Evolutionary conservation across 768 basidiomycete species (phyloP).

Genomic region (Trametes cingulata): DNA sequence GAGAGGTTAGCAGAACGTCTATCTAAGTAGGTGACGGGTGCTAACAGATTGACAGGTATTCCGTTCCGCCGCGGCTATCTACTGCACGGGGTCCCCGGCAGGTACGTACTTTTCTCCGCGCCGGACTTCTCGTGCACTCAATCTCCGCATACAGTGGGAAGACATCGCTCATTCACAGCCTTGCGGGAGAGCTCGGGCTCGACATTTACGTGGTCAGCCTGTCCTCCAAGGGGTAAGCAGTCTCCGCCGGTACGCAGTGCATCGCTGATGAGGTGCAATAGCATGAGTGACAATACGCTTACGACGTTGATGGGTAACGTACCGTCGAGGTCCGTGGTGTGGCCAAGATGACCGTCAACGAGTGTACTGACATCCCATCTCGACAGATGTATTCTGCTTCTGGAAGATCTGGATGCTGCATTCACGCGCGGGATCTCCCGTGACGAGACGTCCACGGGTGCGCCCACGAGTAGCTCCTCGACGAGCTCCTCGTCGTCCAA

Average conservation of each 20-base stretch:
- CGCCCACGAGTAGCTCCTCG: constrained; percentile 53
- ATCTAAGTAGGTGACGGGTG: not conserved
- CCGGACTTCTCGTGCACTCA: constrained; percentile 3
- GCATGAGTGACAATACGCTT: constrained; percentile 90
- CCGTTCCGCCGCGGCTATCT: constrained; percentile 88
- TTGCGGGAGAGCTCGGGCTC: constrained; percentile 81
- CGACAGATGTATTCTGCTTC: constrained; percentile 81
- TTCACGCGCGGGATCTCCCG: constrained; percentile 87
- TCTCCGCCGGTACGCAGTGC: constrained; percentile 1
- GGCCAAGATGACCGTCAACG: constrained; percentile 8
- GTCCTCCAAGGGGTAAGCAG: constrained; percentile 77
- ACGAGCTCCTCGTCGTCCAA: constrained; percentile 39
- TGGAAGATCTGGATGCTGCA: constrained; percentile 92
- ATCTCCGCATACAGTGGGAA: constrained; percentile 58
- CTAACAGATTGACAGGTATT: constrained; percentile 54
- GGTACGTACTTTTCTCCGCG: constrained; percentile 41
- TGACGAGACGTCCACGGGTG: constrained; percentile 76
- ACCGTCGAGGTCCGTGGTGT: constrained; percentile 63
- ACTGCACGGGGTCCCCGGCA: constrained; percentile 83
- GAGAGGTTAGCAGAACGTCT: constrained; percentile 55
- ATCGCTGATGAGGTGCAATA: constrained; percentile 33
- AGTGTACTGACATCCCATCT: constrained; percentile 18
- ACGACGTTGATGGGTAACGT: constrained; percentile 87
- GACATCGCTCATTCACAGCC: constrained; percentile 82
- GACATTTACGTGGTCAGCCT: constrained; percentile 92